Base-by-base conservation (phyloP, 495 filamentous ascomycete species). In the Penicillium samsonianum region DNA sequence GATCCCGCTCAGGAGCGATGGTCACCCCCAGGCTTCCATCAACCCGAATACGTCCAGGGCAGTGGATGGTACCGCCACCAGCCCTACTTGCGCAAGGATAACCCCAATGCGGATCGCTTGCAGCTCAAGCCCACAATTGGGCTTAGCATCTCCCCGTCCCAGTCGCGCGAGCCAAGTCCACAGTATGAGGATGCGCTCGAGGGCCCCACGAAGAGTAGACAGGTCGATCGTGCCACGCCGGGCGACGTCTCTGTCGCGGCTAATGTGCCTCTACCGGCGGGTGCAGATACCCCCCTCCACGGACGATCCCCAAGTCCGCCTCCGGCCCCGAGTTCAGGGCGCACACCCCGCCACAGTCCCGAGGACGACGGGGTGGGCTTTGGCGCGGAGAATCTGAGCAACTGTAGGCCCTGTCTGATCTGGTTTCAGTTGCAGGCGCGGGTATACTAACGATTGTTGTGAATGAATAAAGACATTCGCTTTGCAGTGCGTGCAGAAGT, bases 401-500 rank as follows among this genome's bases (percentile, higher is more conserved):
- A 84, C 63, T 85, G 81, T 86, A 76, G 68, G 77, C 71, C 59
- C 59, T 56, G 63, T 72, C 62, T 71, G 60, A 56, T 38, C 44
- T 41, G 33, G 42, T 67, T 55, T 58, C 59, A 60, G 50, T 59
- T 51, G 59, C 59, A 67, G 64, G 65, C 51, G 65, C 59, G 61
- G 67, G 65, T 64, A 69, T 62, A 72, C 73, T 77, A 73, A 78
- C 64, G 52, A 48, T 53, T 65, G 47, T 65, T 61, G 61, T 48
- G 49, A 55, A 63, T 62, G 54, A 25, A 50, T 59, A 30, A 70
- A 95, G 91, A 92, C 73, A 87, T 96, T 58, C 90, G 92, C 58
- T 92, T 96, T 64, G 86, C 89, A 33, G 76, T 93, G 42, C 82
- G 89, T 56, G 89, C 91, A 59, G 92, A 96, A 75, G 89, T 95